Evolutionary conservation across 139 green algal genomes (phyloP).

Genomic region (Chlorella sp.): DNA sequence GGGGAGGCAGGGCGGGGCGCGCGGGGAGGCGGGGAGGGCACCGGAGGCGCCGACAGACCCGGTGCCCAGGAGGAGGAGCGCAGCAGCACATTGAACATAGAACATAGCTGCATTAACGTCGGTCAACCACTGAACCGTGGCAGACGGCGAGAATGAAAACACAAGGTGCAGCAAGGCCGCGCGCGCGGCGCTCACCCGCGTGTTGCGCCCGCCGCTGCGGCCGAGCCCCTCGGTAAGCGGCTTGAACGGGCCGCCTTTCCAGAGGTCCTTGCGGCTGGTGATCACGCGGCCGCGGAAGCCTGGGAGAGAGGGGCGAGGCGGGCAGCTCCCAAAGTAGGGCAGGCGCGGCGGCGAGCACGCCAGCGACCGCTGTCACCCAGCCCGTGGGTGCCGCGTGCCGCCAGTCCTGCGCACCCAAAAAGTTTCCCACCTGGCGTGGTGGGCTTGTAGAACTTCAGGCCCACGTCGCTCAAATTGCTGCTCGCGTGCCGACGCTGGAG

Average conservation of each 20-base stretch:
- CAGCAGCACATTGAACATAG: no score
- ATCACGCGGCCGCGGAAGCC: slow-evolving; percentile 65
- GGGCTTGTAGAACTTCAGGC: slow-evolving; percentile 89
- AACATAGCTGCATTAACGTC: no score
- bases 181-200: no score
- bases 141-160: no score
- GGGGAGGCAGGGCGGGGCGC: no score
- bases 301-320: slow-evolving; percentile 14
- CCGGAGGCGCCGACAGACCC: no score
- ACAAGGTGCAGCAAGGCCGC: no score
- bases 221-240: slow-evolving; percentile 54
- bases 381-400: neutral
- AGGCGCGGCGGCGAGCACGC: neutral
- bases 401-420: neutral
- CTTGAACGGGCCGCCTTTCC: slow-evolving; percentile 64
- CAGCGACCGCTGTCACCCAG: neutral
- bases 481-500: slow-evolving; percentile 14
- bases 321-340: neutral
- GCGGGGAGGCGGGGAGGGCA: no score
- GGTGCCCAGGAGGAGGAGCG: no score
- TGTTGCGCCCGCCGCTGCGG: slow-evolving; percentile 76
- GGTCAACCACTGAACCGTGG: no score
- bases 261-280: slow-evolving; percentile 57
- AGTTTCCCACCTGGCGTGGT: slow-evolving; percentile 62
- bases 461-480: slow-evolving; percentile 7